phyloP scores from a whole-genome alignment of 225 moss, liverwort and hornwort species.

The Physcomitrellopsis africana region DNA sequence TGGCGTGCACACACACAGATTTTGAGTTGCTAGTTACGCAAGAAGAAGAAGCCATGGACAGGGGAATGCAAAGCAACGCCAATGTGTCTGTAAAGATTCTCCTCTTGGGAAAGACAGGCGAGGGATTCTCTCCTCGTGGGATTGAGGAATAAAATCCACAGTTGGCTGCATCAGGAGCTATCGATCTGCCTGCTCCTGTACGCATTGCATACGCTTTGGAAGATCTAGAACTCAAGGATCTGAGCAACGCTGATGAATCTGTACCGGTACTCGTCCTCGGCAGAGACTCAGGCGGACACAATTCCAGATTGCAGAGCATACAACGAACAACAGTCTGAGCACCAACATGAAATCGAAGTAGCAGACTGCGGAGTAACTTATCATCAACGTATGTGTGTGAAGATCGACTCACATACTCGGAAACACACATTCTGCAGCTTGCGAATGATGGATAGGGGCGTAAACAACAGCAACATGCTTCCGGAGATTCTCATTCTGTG shows the following conservation, averaged over 20 bases:
- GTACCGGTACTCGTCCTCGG: too few species aligned
- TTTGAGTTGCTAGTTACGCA: neutral
- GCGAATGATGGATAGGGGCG: slow-evolving; percentile 25
- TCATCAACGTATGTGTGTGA: neutral
- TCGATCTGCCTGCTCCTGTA: too few species aligned
- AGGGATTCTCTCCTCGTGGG: slow-evolving; percentile 1
- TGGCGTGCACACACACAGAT: neutral
- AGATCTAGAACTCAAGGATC: too few species aligned
- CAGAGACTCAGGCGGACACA: too few species aligned
- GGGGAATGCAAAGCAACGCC: slow-evolving; percentile 12
- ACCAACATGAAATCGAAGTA: too few species aligned
- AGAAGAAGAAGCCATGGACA: slow-evolving; percentile 1
- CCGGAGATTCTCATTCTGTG: slow-evolving; percentile 24
- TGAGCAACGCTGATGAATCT: too few species aligned
- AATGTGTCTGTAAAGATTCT: slow-evolving; percentile 25
- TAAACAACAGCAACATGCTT: slow-evolving; percentile 13
- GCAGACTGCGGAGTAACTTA: too few species aligned
- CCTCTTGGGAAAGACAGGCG: neutral
- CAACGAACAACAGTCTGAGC: too few species aligned
- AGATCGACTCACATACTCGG: neutral
- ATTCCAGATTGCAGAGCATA: too few species aligned
- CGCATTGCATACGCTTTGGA: too few species aligned
- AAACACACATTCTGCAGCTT: neutral
- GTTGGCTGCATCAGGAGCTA: too few species aligned
- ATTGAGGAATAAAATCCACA: neutral